These are phyloP conservation scores for Alternaria solani DNA, from an alignment of 2,329 filamentous ascomycete genomes.

Conservation along the genomic window DNA sequence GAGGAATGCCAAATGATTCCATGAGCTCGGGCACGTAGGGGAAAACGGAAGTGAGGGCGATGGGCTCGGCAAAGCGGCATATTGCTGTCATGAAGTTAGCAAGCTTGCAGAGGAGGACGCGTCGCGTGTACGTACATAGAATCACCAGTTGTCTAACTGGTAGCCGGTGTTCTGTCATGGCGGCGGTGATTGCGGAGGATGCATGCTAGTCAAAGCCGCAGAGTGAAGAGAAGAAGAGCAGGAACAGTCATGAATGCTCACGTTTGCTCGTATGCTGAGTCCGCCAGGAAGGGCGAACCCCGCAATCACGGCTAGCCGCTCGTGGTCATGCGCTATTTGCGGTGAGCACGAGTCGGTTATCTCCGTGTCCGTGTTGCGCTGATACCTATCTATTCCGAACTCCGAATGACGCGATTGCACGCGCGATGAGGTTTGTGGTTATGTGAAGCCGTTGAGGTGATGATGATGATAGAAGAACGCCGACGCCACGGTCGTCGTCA, in stretches of 20 bases:
- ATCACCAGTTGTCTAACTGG: slow-evolving; percentile 53
- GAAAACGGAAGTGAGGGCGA: slow-evolving; percentile 91
- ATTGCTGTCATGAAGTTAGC: slow-evolving; percentile 68
- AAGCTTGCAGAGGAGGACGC: neutral
- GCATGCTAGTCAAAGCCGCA: slow-evolving; percentile 16
- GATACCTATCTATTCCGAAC: slow-evolving; percentile 4
- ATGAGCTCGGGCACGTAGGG: slow-evolving; percentile 79
- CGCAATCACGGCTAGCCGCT: slow-evolving; percentile 26
- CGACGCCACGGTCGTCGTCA: neutral
- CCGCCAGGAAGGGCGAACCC: slow-evolving; percentile 19
- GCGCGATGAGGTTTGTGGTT: neutral
- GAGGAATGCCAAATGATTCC: slow-evolving; percentile 50
- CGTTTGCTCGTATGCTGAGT: slow-evolving; percentile 16
- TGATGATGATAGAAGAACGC: neutral
- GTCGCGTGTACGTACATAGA: slow-evolving; percentile 39
- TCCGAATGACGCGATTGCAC: slow-evolving; percentile 1
- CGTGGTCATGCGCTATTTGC: slow-evolving; percentile 15
- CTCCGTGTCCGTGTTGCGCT: neutral
- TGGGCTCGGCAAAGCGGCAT: slow-evolving; percentile 90
- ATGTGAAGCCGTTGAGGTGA: neutral
- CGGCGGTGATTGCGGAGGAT: slow-evolving; percentile 17
- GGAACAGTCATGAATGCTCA: slow-evolving; percentile 7
- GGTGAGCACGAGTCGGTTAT: slow-evolving; percentile 14
- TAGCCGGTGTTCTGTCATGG: slow-evolving; percentile 49
- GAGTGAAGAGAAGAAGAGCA: neutral